Evolutionary conservation across 2,329 filamentous ascomycete species (phyloP).

Genomic region (Volutella citrinella): DNA sequence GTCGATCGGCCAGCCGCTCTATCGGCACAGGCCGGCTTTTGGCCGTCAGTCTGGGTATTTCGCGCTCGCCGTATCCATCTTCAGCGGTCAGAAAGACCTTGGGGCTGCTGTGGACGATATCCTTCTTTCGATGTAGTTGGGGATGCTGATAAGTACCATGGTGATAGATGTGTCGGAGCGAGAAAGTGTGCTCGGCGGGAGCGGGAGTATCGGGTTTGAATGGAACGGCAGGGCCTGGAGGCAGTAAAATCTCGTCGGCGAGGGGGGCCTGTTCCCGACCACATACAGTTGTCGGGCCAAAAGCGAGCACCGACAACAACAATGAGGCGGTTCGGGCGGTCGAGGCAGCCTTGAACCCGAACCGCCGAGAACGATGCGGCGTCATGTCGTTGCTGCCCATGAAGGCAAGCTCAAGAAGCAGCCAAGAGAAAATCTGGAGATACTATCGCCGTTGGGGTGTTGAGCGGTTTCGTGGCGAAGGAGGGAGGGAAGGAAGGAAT

Average conservation of each 20-base stretch:
- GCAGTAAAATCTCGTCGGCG: conserved; percentile 42
- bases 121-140: conserved; percentile 70
- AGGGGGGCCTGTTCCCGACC: conserved; percentile 33
- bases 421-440: no score
- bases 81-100: conserved; percentile 61
- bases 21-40: conserved; percentile 68
- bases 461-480: background rate
- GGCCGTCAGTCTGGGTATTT: conserved; percentile 52
- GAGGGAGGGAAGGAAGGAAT: background rate
- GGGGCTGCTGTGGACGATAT: conserved; percentile 57
- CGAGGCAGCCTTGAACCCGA: conserved; percentile 45
- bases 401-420: no score
- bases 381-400: conserved; percentile 19
- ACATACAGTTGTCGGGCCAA: conserved; percentile 44
- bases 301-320: conserved; percentile 65
- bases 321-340: conserved; percentile 60
- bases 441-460: no score
- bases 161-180: conserved; percentile 86
- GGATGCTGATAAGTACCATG: conserved; percentile 82
- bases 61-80: conserved; percentile 51
- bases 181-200: conserved; percentile 58
- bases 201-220: conserved; percentile 41
- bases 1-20: conserved; percentile 76
- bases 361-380: conserved; percentile 13
- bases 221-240: conserved; percentile 37